Base-by-base conservation (phyloP, 1,139 yeast genomes). In the Nakaseomyces uthaithaninus region DNA sequence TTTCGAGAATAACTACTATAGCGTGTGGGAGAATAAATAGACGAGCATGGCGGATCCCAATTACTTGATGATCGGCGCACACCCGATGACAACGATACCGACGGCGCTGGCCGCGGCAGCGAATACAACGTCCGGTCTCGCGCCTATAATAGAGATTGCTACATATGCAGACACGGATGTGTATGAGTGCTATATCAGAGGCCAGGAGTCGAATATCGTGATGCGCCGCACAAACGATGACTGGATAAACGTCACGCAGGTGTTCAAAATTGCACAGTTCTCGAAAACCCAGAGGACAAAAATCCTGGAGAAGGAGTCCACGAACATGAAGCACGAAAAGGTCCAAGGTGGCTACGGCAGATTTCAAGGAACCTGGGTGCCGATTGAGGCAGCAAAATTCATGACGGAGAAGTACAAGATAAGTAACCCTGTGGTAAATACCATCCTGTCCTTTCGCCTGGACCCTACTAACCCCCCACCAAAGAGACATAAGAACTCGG, bases 311-410 rank as follows among this genome's bases (percentile, higher is more conserved):
- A 78, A 78, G 49, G 96, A 87, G 56, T 85, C 89, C n/a, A 87
- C 77, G 48, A 75, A 79, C 1, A 94, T 94, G 22, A 69, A 69
- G 30, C 95, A 86, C 60, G 96, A 89, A 58, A 89, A 87, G 58
- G 91, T 89, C 10, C 95, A 87, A 63, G 96, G 95, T 36, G 96
- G 95, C 0, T 85, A 87, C 57, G 96, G 96, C 11, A 82, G 86
- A 57, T 85, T 84, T 59, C 96, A 89, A 63, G 97, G 97, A 1
- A 85, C 96, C 0, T 91, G 95, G 86, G 81, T 87, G 17, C 94
- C 95, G 7, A 62, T 67, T 12, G 74, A 71, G 38, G 52, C 59
- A 34, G 82, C 82, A 7, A 73, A 68, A 43, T 60, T 68, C 33
- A 62, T 77, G 50, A 80, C 79, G 3, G 63, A 64, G 11, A 72